phyloP scores from a whole-genome alignment of 179 eudicot genomes.

The Silene noctiflora region DNA sequence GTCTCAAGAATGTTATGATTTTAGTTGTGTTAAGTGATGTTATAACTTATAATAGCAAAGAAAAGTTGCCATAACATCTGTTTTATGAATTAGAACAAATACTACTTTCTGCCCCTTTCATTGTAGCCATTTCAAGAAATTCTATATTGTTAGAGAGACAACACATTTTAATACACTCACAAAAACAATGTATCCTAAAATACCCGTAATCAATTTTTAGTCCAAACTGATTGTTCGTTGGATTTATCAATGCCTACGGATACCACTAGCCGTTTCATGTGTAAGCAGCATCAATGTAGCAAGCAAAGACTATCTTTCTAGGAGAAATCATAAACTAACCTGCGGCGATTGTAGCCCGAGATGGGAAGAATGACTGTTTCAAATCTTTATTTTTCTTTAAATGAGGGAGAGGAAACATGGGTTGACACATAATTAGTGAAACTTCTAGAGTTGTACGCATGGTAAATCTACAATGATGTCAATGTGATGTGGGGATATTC shows the following conservation, averaged over 20 bases:
- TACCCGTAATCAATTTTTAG: background rate
- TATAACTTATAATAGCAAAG: background rate
- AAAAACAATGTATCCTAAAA: background rate
- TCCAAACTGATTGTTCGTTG: background rate
- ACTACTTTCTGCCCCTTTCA: background rate
- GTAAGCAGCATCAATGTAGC: background rate
- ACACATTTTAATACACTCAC: background rate
- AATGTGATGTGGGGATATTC: background rate
- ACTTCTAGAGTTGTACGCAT: background rate
- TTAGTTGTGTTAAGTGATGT: conserved; percentile 1
- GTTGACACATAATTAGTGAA: background rate
- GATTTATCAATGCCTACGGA: background rate
- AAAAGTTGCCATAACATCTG: background rate
- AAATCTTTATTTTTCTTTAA: background rate
- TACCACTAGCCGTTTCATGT: background rate
- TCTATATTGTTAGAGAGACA: background rate
- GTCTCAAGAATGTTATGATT: background rate
- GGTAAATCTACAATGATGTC: background rate
- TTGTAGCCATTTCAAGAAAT: background rate
- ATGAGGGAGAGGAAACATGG: background rate
- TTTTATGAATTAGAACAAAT: background rate
- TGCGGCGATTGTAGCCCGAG: background rate
- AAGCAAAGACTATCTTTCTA: background rate
- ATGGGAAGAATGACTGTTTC: background rate
- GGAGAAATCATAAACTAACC: background rate